Evolutionary conservation across 208 protist species (phyloP), one percentile per base, ranked within the genome.

Genomic region (Leptomonas seymouri): DNA sequence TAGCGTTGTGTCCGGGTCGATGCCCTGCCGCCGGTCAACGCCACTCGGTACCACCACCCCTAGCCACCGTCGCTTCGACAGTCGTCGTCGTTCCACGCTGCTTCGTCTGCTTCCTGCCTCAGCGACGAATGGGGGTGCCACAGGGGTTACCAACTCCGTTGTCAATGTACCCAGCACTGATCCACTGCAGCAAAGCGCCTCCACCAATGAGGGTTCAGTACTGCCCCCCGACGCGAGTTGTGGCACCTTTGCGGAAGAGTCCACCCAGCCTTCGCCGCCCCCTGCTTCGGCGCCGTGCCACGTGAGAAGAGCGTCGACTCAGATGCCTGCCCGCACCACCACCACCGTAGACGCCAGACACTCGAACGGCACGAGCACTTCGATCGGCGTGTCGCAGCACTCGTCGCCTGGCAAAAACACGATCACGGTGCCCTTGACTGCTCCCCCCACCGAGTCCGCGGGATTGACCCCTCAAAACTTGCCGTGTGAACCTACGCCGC

Each of bases 1-100:
- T n/a, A 30, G 21, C 45, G 12, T 3, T 1, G 46, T 11, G 18
- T 55, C 59, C 45, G n/a, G 16, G 44, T 23, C 46, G 16, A 18
- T 14, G 7, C 61, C n/a, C 61, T 67, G 61, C 61, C 61, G 11
- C 48, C 31, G 0, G 39, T 12, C 45, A 36, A 2, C 42, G 25
- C 61, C 61, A 23, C 46, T 34, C 46, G 45, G 27, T 12, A n/a
- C 48, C 1, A 41, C 31, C n/a, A 44, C 58, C 11, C 41, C 63
- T 23, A 36, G 71, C 28, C 57, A 77, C 41, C 57, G 48, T 28
- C 57, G 61, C 48, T 55, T 60, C 18, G 58, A 71, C 31, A 25
- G 28, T 27, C 55, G n/a, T 49, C 45, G 34, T 30, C 64, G 45
- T 53, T 16, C 23, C 54, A 61, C 63, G 18, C 63, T 71, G 48